A percentile compares a stretch with the other conserved stretches of the same genome.
Conservation (phyloP, 768 basidiomycete species). For the Leccinum boreale region DNA sequence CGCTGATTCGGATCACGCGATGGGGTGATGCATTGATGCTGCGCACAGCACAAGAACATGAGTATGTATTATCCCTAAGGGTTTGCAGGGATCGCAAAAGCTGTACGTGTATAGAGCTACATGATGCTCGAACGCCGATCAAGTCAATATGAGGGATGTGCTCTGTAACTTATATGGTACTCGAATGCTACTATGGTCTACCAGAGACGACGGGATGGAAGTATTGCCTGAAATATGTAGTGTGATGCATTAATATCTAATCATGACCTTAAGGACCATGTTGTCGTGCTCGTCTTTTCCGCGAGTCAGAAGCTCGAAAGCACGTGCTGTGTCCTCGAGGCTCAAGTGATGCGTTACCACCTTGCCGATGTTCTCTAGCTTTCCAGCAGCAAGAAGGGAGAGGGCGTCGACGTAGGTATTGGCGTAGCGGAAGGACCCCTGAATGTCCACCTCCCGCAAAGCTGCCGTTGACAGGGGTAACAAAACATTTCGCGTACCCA, state of each 20-base stretch:
- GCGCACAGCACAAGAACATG: not conserved
- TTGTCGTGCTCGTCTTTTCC: constrained; percentile 78
- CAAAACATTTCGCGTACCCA: constrained; percentile 82
- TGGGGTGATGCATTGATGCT: not conserved
- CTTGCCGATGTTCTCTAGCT: constrained; percentile 60
- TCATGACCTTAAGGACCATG: constrained; percentile 89
- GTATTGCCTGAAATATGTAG: not conserved
- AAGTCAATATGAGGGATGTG: constrained; percentile 7
- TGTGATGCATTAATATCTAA: constrained; percentile 55
- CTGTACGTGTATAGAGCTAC: constrained; percentile 22
- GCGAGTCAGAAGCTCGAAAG: constrained; percentile 77
- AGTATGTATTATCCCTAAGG: constrained; percentile 1
- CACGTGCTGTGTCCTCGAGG: constrained; percentile 62
- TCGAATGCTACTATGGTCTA: constrained; percentile 8
- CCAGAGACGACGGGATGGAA: constrained; percentile 1
- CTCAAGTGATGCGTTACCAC: constrained; percentile 77
- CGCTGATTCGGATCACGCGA: not conserved
- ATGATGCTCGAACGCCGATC: constrained; percentile 14
- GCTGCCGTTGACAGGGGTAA: constrained; percentile 85
- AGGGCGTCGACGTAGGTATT: constrained; percentile 91
- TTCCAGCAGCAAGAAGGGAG: constrained; percentile 62
- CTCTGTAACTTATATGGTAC: constrained; percentile 13
- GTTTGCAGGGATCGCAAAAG: constrained; percentile 7
- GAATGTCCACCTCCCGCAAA: constrained; percentile 87
- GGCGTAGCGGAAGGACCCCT: constrained; percentile 88